Conservation (phyloP, 495 filamentous ascomycete genomes). For the Articulospora tetracladia region DNA sequence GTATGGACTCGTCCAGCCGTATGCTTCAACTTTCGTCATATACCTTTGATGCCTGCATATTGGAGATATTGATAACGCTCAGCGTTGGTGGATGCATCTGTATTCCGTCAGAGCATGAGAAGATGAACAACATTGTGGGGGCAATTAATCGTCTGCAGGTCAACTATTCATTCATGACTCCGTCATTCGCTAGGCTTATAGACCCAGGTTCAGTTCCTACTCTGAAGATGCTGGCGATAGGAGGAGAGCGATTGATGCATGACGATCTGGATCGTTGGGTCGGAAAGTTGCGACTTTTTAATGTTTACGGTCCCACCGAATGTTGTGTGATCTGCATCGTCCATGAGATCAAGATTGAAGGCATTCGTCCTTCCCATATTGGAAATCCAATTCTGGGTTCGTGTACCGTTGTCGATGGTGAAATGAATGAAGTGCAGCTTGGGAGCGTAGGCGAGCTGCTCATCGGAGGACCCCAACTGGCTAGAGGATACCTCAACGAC, state of each 20-base stretch:
- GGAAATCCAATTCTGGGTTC: conserved; percentile 36
- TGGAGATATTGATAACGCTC: conserved; percentile 50
- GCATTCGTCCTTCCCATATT: conserved; percentile 13
- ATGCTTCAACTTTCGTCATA: conserved; percentile 50
- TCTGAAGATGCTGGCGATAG: conserved; percentile 34
- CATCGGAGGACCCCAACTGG: conserved; percentile 54
- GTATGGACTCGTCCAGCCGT: neutral
- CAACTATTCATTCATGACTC: conserved; percentile 23
- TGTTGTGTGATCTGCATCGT: conserved; percentile 9
- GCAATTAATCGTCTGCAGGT: conserved; percentile 23
- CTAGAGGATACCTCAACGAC: conserved; percentile 42
- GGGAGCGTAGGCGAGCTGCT: conserved; percentile 58
- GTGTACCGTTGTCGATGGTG: conserved; percentile 55
- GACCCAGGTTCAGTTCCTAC: conserved; percentile 28
- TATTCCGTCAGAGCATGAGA: conserved; percentile 55
- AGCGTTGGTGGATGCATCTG: conserved; percentile 59
- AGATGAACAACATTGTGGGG: conserved; percentile 28
- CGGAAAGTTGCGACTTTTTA: conserved; percentile 34
- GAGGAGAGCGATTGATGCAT: conserved; percentile 50
- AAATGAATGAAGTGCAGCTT: conserved; percentile 49
- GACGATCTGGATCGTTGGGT: conserved; percentile 53
- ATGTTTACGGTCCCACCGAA: conserved; percentile 54
- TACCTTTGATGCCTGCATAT: conserved; percentile 54
- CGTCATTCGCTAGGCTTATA: conserved; percentile 17
- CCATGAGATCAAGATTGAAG: conserved; percentile 24